A percentile compares a stretch with the other conserved stretches of the same genome.
These are phyloP conservation scores for Fomes fomentarius DNA, from an alignment of 1,284 basidiomycete species.

Conservation along the genomic window DNA sequence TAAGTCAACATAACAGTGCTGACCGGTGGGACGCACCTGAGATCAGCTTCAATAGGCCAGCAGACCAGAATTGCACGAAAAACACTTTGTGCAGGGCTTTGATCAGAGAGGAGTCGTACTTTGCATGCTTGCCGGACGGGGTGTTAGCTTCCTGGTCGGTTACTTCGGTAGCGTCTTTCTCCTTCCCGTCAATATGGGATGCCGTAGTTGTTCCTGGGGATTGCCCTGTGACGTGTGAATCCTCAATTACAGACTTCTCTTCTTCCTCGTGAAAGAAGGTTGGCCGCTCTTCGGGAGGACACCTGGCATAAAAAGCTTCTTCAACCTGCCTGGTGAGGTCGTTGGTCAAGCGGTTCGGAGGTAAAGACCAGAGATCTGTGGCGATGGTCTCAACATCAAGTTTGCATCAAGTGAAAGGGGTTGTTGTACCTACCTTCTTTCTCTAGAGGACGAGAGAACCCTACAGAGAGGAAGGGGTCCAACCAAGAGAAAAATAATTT, in stretches of 20 bases:
- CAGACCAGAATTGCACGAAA: slow-evolving; percentile 54
- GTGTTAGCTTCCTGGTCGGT: neutral
- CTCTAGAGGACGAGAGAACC: slow-evolving; percentile 58
- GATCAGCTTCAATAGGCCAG: slow-evolving; percentile 56
- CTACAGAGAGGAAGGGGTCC: slow-evolving; percentile 53
- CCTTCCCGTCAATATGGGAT: neutral
- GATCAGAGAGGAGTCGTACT: slow-evolving; percentile 60
- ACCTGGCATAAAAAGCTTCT: slow-evolving; percentile 49
- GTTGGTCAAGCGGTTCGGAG: slow-evolving; percentile 39
- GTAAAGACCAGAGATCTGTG: slow-evolving; percentile 60
- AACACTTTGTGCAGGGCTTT: slow-evolving; percentile 62
- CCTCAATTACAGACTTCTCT: slow-evolving; percentile 38
- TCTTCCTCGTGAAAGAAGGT: slow-evolving; percentile 13
- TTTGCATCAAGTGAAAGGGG: no score
- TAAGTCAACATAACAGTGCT: neutral
- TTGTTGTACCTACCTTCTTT: slow-evolving; percentile 54
- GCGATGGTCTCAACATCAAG: neutral
- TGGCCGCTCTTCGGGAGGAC: slow-evolving; percentile 49
- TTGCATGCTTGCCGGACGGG: slow-evolving; percentile 30
- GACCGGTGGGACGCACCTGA: slow-evolving; percentile 42
- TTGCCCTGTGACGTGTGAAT: slow-evolving; percentile 30
- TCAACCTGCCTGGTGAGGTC: slow-evolving; percentile 48
- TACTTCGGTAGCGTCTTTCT: neutral
- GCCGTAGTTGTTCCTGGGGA: slow-evolving; percentile 3
- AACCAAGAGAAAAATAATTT: slow-evolving; percentile 55